phyloP scores from a whole-genome alignment of 768 basidiomycete genomes.

The Russula vinacea region DNA sequence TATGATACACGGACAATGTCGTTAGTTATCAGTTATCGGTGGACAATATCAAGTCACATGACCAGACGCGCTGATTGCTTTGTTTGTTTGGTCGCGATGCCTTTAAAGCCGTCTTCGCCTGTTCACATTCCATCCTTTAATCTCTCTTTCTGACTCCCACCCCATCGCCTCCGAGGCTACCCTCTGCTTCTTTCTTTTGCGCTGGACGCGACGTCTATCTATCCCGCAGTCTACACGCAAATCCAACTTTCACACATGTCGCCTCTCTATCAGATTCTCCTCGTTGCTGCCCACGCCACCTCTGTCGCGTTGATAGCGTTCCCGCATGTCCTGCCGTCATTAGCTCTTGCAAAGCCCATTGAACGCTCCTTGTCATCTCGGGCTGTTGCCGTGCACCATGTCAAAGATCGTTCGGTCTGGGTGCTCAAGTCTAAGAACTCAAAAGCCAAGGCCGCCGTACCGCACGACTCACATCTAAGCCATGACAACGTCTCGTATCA shows the following conservation, averaged over 20 bases:
- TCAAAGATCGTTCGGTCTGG: slow-evolving; percentile 24
- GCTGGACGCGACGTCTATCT: slow-evolving; percentile 32
- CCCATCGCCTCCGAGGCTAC: not conserved
- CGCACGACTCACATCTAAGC: not conserved
- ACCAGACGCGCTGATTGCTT: slow-evolving; percentile 4
- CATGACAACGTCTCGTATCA: slow-evolving; percentile 8
- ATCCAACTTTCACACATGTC: slow-evolving; percentile 31
- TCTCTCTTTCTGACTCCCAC: slow-evolving; percentile 10
- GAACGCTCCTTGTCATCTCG: slow-evolving; percentile 28
- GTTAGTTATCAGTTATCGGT: slow-evolving; percentile 41
- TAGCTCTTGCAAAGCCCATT: slow-evolving; percentile 35
- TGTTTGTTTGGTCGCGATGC: slow-evolving; percentile 24
- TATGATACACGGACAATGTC: too few species aligned
- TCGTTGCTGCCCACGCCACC: slow-evolving; percentile 43
- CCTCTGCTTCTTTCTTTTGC: slow-evolving; percentile 5
- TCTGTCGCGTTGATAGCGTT: slow-evolving; percentile 41
- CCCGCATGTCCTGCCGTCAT: slow-evolving; percentile 26
- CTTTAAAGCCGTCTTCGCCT: slow-evolving; percentile 12
- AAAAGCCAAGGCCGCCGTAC: slow-evolving; percentile 8
- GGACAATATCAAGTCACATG: slow-evolving; percentile 15
- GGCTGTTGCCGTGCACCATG: slow-evolving; percentile 29
- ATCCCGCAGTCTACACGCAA: slow-evolving; percentile 33
- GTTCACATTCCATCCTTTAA: slow-evolving; percentile 22
- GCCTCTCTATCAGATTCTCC: slow-evolving; percentile 40
- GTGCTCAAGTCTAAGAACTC: slow-evolving; percentile 19